Base-by-base conservation (phyloP, 345 rosid genomes). In the Gossypium turneri region DNA sequence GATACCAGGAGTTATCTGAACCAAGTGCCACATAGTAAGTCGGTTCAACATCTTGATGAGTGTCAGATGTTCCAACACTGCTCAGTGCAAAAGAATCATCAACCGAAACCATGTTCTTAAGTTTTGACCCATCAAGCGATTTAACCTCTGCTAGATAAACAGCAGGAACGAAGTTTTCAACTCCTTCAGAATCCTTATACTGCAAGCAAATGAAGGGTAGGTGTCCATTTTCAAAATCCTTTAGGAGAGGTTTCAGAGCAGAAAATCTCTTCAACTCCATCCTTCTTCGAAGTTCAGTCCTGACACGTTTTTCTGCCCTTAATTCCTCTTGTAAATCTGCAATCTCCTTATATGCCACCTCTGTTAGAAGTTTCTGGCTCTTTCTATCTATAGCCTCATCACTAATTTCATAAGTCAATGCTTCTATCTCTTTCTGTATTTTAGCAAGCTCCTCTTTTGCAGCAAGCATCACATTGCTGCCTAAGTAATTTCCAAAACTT, bases 401-500 rank as follows among this genome's bases (percentile, higher is more conserved):
- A 72, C 84, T 90, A 70, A 89, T 88, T 73, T 89, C 97, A 43
- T 85, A 82, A 34, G 87, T 85, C 63, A 95, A 85, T 41, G 75
- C 82, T 82, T 88, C 89, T 19, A 91, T 89, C 84, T 92, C 94
- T 69, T 84, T 84, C 81, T 87, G 84, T 58, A 91, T 91, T 80
- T 84, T 89, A 66, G 85, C 83, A 62, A 93, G 94, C 84, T 95
- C 97, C 74, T 89, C 95, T 82, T 92, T 90, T 13, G 99, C 92
- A 77, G 99, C 92, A 80, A 90, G 79, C 97, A 78, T 90, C 61
- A 95, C 99, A 72, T 89, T 91, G 85, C 98, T 95, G 64, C 99
- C 90, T 75, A 93, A 88, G 72, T 93, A 95, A 81, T 92, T 95
- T 76, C 99, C 99, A 56, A 95, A 93, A 85, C 99, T 95, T 84